Conservation (phyloP, 257 asterid genomes). For the Gardenia jasminoides region DNA sequence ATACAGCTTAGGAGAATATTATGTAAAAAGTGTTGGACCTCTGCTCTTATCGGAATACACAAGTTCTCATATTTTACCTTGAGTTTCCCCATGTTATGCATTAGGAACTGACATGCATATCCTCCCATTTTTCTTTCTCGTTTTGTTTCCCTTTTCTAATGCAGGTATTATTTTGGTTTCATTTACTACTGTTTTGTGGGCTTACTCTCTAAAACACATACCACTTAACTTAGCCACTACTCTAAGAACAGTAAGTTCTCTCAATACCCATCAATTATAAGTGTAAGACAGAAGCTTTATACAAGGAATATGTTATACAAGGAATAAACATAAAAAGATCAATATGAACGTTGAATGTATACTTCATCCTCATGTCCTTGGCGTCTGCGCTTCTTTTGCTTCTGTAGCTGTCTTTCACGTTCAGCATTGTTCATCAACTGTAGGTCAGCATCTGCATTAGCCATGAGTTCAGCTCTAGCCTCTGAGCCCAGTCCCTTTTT, state of each 20-base stretch:
- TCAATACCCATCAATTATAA: not conserved
- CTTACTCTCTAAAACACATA: not conserved
- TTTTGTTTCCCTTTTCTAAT: not conserved
- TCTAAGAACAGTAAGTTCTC: not conserved
- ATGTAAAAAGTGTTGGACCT: not conserved
- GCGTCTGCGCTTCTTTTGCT: conserved; percentile 89
- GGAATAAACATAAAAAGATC: not conserved
- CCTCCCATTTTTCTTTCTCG: not conserved
- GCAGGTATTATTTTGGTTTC: not conserved
- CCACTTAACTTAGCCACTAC: not conserved
- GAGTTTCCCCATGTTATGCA: not conserved
- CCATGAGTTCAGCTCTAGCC: conserved; percentile 82
- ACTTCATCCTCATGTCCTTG: conserved; percentile 95
- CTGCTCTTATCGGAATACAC: not conserved
- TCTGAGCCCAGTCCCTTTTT: conserved; percentile 91
- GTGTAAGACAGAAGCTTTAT: not conserved
- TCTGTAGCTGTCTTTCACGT: conserved; percentile 69
- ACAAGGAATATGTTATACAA: not conserved
- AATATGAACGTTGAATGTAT: conserved; percentile 19
- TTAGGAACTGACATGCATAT: not conserved
- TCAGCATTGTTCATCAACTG: conserved; percentile 86
- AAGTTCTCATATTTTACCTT: not conserved
- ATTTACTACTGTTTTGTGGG: not conserved
- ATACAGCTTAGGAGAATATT: not conserved
- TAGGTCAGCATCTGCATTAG: conserved; percentile 79